A percentile compares a stretch with the other conserved stretches of the same genome.
phyloP scores from a whole-genome alignment of 2,329 filamentous ascomycete species.

The Exophiala phaeomuriformis region DNA sequence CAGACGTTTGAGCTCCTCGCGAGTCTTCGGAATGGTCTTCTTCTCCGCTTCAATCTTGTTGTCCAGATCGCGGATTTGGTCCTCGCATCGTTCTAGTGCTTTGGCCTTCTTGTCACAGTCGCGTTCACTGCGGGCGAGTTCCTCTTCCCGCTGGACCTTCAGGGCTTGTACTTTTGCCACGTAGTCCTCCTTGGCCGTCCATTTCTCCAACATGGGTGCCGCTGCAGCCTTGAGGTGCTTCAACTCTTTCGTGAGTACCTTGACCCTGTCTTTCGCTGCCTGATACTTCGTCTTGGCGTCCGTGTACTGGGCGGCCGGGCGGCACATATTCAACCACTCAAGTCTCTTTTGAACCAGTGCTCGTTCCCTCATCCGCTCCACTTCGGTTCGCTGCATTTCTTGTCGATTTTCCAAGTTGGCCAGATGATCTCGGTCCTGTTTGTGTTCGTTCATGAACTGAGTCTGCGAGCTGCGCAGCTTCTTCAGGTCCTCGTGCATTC shows the following conservation, averaged over 20 bases:
- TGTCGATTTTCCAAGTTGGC: slow-evolving; percentile 66
- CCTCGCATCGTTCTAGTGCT: slow-evolving; percentile 36
- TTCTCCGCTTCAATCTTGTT: slow-evolving; percentile 45
- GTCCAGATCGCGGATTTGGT: slow-evolving; percentile 34
- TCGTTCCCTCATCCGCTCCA: slow-evolving; percentile 72
- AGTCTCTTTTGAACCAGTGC: slow-evolving; percentile 60
- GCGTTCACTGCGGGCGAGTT: slow-evolving; percentile 40
- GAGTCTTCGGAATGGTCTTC: slow-evolving; percentile 46
- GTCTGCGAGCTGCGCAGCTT: slow-evolving; percentile 63
- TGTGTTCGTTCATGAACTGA: slow-evolving; percentile 50
- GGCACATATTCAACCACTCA: slow-evolving; percentile 56
- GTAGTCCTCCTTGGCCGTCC: slow-evolving; percentile 66
- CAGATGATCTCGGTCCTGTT: slow-evolving; percentile 56
- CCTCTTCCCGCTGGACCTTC: slow-evolving; percentile 48
- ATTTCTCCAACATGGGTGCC: slow-evolving; percentile 61
- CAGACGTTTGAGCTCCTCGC: slow-evolving; percentile 45
- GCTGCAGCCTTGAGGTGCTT: slow-evolving; percentile 53
- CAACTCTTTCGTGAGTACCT: slow-evolving; percentile 51
- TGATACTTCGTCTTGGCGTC: slow-evolving; percentile 45
- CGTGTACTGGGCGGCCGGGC: slow-evolving; percentile 59
- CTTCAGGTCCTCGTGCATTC: slow-evolving; percentile 70
- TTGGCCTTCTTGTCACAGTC: slow-evolving; percentile 30
- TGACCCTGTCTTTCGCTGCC: slow-evolving; percentile 50
- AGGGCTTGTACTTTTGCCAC: slow-evolving; percentile 32
- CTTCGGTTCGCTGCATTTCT: slow-evolving; percentile 66